Percentiles rank a stretch among this genome's conserved stretches.
phyloP scores from a whole-genome alignment of 2,329 filamentous ascomycete species.

The Verticillium nonalfalfae region DNA sequence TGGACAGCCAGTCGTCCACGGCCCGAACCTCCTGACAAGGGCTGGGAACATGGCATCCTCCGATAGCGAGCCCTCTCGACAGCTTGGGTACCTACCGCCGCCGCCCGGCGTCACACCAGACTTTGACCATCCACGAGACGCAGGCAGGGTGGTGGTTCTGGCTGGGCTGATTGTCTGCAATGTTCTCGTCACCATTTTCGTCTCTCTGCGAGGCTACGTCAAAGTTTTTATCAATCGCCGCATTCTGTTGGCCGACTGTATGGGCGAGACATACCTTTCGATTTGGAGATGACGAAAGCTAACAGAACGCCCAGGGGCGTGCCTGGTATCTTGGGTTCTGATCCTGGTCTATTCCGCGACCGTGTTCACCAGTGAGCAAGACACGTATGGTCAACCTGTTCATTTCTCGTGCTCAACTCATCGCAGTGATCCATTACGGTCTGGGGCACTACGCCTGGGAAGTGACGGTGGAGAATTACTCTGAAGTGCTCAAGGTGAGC shows the following conservation, averaged over 20 bases:
- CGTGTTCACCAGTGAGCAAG: constrained; percentile 6
- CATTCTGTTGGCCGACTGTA: neutral
- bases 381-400: neutral
- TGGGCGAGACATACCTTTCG: neutral
- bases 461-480: constrained; percentile 10
- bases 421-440: constrained; percentile 15
- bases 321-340: constrained; percentile 3
- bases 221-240: constrained; percentile 7
- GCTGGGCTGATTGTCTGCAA: constrained; percentile 10
- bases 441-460: constrained; percentile 17
- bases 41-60: neutral
- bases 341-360: constrained; percentile 3
- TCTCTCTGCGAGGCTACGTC: constrained; percentile 11
- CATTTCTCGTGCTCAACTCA: neutral
- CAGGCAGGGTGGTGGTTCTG: constrained; percentile 8
- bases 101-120: constrained; percentile 15
- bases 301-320: constrained; percentile 3
- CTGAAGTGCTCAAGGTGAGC: constrained; percentile 10
- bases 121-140: constrained; percentile 13
- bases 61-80: neutral
- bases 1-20: neutral
- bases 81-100: constrained; percentile 11
- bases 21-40: neutral
- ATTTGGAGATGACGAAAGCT: neutral
- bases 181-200: constrained; percentile 7